A percentile compares a stretch with the other conserved stretches of the same genome.
These are phyloP conservation scores for Agaricus subrufescens DNA, from an alignment of 768 basidiomycete species.

Conservation along the genomic window DNA sequence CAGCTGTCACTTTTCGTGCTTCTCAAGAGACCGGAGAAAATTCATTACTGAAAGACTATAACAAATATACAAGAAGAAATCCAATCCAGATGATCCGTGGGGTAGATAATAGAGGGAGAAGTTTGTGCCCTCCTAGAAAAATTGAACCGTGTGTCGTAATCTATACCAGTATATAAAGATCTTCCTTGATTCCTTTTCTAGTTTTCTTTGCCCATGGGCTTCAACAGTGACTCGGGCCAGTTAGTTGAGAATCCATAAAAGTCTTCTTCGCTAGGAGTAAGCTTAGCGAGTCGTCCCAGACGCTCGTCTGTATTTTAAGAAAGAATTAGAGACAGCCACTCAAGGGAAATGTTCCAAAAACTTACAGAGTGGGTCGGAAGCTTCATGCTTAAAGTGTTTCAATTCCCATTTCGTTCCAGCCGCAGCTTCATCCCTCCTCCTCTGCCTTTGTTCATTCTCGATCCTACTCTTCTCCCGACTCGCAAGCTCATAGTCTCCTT, in stretches of 20 bases:
- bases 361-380: conserved; percentile 71
- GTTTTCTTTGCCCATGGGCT: not conserved
- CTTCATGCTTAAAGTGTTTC: conserved; percentile 71
- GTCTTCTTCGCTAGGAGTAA: conserved; percentile 70
- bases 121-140: no score
- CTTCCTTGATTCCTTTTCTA: not conserved
- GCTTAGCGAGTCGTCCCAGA: conserved; percentile 58
- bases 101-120: no score
- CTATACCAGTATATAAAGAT: not conserved
- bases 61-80: not conserved
- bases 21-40: not conserved
- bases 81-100: not conserved
- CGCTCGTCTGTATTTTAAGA: conserved; percentile 48
- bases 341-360: conserved; percentile 9
- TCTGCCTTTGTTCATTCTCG: conserved; percentile 94
- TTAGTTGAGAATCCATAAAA: conserved; percentile 67
- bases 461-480: conserved; percentile 85
- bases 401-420: conserved; percentile 70
- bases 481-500: conserved; percentile 90
- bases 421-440: conserved; percentile 74
- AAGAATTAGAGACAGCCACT: conserved; percentile 1
- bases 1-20: no score
- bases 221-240: conserved; percentile 30
- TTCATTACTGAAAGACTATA: not conserved
- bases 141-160: not conserved